Percentiles rank a stretch among this genome's conserved stretches.
phyloP scores from a whole-genome alignment of 2,329 filamentous ascomycete genomes.

The Metarhizium brunneum region DNA sequence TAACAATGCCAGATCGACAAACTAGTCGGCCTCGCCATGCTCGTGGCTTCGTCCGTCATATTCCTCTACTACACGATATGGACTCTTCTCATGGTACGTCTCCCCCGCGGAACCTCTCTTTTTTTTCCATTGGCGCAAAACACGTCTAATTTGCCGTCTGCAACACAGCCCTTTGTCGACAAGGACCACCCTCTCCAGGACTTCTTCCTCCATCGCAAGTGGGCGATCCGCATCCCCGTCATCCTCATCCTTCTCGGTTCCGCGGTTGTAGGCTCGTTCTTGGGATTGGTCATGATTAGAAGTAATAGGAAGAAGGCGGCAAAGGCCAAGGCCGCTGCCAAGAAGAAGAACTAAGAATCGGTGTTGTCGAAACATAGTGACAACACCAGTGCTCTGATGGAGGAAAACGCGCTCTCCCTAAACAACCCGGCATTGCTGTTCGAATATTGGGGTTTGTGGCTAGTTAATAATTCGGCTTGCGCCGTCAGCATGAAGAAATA shows the following conservation, averaged over 20 bases:
- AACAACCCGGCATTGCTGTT: neutral
- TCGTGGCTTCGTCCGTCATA: constrained; percentile 54
- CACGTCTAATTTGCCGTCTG: neutral
- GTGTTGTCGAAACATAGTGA: constrained; percentile 5
- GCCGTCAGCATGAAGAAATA: neutral
- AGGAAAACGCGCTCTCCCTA: neutral
- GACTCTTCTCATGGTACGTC: constrained; percentile 87
- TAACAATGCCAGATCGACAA: constrained; percentile 72
- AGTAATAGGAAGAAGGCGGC: constrained; percentile 97
- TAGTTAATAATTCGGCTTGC: neutral
- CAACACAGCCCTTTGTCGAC: constrained; percentile 83
- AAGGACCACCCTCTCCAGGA: constrained; percentile 85
- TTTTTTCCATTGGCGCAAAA: neutral
- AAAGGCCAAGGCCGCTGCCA: constrained; percentile 75
- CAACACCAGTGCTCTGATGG: neutral
- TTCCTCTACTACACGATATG: constrained; percentile 91
- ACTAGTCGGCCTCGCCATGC: constrained; percentile 60
- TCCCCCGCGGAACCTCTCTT: neutral
- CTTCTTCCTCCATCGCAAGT: constrained; percentile 93
- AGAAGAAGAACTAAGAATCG: constrained; percentile 68
- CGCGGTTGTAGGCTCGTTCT: constrained; percentile 91
- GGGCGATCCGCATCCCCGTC: constrained; percentile 97
- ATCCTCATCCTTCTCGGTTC: constrained; percentile 88
- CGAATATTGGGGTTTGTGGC: neutral
- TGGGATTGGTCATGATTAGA: constrained; percentile 95